phyloP scores from a whole-genome alignment of 257 asterid species.

The Coffea eugenioides region DNA sequence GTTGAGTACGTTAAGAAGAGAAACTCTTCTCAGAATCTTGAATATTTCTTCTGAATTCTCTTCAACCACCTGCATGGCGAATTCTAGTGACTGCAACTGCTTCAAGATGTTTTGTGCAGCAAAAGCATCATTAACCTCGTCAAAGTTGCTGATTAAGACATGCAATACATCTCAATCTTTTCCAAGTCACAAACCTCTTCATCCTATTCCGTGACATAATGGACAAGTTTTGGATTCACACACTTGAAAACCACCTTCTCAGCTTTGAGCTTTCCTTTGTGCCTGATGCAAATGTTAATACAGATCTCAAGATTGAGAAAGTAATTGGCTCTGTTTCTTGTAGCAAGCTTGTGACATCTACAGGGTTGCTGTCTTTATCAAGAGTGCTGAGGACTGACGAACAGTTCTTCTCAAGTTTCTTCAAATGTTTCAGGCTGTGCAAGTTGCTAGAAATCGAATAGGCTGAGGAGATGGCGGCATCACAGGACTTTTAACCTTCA shows the following conservation, averaged over 20 bases:
- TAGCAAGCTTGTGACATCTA: slow-evolving; percentile 2
- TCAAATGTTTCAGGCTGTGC: slow-evolving; percentile 21
- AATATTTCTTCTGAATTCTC: slow-evolving; percentile 17
- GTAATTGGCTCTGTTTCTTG: slow-evolving; percentile 28
- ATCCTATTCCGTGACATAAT: neutral
- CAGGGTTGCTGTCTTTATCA: neutral
- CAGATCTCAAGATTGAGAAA: slow-evolving; percentile 14
- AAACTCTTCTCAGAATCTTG: slow-evolving; percentile 27
- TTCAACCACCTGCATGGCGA: neutral
- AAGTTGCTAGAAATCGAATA: slow-evolving; percentile 18
- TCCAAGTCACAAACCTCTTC: neutral
- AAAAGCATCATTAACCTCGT: neutral
- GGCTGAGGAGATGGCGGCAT: neutral
- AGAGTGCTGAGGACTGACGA: neutral
- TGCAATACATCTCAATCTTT: slow-evolving; percentile 7
- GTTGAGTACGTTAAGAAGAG: slow-evolving; percentile 27
- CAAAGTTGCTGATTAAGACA: neutral
- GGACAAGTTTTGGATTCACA: slow-evolving; percentile 8
- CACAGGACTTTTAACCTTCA: slow-evolving; percentile 21
- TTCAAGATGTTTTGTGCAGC: slow-evolving; percentile 17
- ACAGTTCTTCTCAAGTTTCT: slow-evolving; percentile 10
- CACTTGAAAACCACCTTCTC: slow-evolving; percentile 30
- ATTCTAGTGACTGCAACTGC: slow-evolving; percentile 18
- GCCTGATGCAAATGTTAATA: slow-evolving; percentile 16
- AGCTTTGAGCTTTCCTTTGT: slow-evolving; percentile 14